These are phyloP conservation scores for Venturia oleaginea DNA, from an alignment of 2,329 filamentous ascomycete genomes.

Conservation along the genomic window DNA sequence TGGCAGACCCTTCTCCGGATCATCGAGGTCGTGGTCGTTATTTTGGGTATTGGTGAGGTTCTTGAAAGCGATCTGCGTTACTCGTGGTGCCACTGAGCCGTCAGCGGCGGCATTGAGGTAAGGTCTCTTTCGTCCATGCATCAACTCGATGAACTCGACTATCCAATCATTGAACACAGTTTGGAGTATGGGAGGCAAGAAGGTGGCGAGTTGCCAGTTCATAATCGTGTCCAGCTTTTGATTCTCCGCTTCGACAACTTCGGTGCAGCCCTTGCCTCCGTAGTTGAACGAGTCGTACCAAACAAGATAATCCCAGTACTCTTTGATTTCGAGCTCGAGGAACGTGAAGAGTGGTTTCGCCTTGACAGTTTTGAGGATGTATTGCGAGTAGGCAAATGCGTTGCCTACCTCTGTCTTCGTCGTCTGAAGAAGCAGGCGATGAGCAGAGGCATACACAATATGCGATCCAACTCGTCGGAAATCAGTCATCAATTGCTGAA, in stretches of 20 bases:
- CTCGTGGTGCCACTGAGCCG: slow-evolving; percentile 38
- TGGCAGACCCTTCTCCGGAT: slow-evolving; percentile 49
- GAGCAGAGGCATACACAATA: slow-evolving; percentile 88
- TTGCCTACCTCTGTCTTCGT: slow-evolving; percentile 96
- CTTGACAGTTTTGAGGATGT: slow-evolving; percentile 96
- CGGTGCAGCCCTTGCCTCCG: slow-evolving; percentile 80
- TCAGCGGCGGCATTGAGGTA: slow-evolving; percentile 31
- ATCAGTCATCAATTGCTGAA: slow-evolving; percentile 93
- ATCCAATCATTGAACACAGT: slow-evolving; percentile 85
- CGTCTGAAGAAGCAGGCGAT: slow-evolving; percentile 83
- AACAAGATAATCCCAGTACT: slow-evolving; percentile 98
- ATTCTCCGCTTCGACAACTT: slow-evolving; percentile 66
- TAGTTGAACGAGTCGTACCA: slow-evolving; percentile 99
- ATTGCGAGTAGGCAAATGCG: slow-evolving; percentile 92
- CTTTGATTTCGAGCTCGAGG: slow-evolving; percentile 91
- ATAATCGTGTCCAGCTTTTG: slow-evolving; percentile 85
- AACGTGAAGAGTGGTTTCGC: slow-evolving; percentile 94
- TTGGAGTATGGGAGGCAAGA: slow-evolving; percentile 72
- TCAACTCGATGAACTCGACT: slow-evolving; percentile 86
- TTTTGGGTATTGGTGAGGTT: slow-evolving; percentile 48
- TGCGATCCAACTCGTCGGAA: slow-evolving; percentile 93
- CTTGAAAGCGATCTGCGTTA: slow-evolving; percentile 50
- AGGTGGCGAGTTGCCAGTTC: slow-evolving; percentile 95
- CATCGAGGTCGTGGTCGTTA: slow-evolving; percentile 18
- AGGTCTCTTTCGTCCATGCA: slow-evolving; percentile 78